Percentiles rank a stretch among this genome's conserved stretches.
Conservation (phyloP, 352 stramenopile genomes). For the Pythium chondricola region DNA sequence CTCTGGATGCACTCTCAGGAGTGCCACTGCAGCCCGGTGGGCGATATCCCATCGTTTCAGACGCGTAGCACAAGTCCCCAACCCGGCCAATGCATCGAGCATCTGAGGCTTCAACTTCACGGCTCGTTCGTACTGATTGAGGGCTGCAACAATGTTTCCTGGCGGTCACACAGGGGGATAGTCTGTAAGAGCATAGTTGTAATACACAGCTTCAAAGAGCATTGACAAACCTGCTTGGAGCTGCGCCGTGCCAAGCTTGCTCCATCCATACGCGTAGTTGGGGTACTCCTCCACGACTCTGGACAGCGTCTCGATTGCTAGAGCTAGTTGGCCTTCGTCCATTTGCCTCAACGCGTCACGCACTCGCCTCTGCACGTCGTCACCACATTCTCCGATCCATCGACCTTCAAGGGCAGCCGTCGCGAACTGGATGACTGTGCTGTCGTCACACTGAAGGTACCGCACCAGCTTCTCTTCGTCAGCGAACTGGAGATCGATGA, state of each 20-base stretch:
- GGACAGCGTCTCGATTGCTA: slow-evolving; percentile 39
- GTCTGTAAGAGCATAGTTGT: no score
- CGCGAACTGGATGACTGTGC: slow-evolving; percentile 63
- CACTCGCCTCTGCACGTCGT: slow-evolving; percentile 31
- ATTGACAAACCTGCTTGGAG: slow-evolving; percentile 40
- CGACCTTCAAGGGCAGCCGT: slow-evolving; percentile 63
- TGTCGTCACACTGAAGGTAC: slow-evolving; percentile 64
- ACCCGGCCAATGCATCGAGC: slow-evolving; percentile 58
- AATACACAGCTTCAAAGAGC: not conserved
- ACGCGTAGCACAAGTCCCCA: slow-evolving; percentile 68
- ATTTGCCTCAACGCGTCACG: slow-evolving; percentile 37
- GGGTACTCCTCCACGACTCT: slow-evolving; percentile 40
- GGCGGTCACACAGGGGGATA: no score
- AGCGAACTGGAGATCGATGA: slow-evolving; percentile 63
- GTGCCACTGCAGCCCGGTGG: slow-evolving; percentile 41
- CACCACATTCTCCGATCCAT: slow-evolving; percentile 57
- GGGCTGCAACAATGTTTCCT: slow-evolving; percentile 45
- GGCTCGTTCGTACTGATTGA: slow-evolving; percentile 56
- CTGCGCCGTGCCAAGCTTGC: slow-evolving; percentile 64
- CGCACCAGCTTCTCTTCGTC: slow-evolving; percentile 56
- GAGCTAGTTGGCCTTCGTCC: slow-evolving; percentile 28
- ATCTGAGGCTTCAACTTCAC: slow-evolving; percentile 65
- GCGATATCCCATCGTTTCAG: slow-evolving; percentile 57
- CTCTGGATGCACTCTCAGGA: slow-evolving; percentile 55
- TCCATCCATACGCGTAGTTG: slow-evolving; percentile 63